These are phyloP conservation scores for Sarcodon sp. DNA, from an alignment of 768 basidiomycete genomes.

Conservation along the genomic window DNA sequence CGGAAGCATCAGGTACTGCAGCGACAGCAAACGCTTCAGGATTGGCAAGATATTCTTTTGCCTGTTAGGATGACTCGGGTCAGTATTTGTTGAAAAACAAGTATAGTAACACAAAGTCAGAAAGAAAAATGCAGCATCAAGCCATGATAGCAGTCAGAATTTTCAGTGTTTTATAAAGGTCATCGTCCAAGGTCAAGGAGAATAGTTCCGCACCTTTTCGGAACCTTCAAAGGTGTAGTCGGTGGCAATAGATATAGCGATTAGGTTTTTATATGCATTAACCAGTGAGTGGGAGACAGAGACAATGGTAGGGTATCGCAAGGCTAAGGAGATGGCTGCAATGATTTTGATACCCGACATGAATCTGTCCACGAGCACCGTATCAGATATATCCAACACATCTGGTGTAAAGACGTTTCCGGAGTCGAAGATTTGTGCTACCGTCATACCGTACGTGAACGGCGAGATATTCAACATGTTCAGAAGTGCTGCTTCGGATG, in stretches of 20 bases:
- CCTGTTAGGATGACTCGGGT: conserved; percentile 29
- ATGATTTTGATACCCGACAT: conserved; percentile 88
- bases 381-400: conserved; percentile 89
- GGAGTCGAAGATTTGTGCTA: conserved; percentile 90
- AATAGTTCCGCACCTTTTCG: conserved; percentile 58
- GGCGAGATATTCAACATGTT: conserved; percentile 99
- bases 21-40: conserved; percentile 94
- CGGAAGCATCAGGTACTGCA: conserved; percentile 47
- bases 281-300: conserved; percentile 92
- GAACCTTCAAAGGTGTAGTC: conserved; percentile 92
- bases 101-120: conserved; percentile 11
- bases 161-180: conserved; percentile 58
- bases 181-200: conserved; percentile 12
- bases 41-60: conserved; percentile 95
- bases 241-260: conserved; percentile 79
- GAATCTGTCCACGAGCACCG: conserved; percentile 87
- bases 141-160: conserved; percentile 52
- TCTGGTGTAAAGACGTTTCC: conserved; percentile 85
- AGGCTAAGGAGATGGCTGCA: conserved; percentile 89
- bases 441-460: conserved; percentile 99
- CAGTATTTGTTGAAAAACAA: conserved; percentile 20
- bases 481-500: conserved; percentile 94
- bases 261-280: conserved; percentile 98
- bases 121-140: conserved; percentile 18
- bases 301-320: conserved; percentile 92